Base-by-base conservation (phyloP, 495 filamentous ascomycete species). In the Halenospora varia region DNA sequence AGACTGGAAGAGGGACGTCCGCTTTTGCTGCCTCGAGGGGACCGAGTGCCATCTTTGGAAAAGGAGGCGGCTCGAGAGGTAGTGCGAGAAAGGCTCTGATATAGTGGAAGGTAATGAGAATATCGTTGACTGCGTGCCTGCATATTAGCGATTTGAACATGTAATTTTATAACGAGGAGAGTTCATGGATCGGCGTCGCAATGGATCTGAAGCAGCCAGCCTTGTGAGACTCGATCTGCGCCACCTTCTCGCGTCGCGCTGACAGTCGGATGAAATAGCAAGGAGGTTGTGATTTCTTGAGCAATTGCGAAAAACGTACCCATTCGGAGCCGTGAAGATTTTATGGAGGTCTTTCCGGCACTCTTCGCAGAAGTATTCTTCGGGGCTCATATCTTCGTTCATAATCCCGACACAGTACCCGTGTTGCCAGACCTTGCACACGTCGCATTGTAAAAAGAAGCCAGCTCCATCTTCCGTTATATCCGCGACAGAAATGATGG, bases 391-490 rank as follows among this genome's bases (percentile, higher is more conserved):
- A 53, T 88, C 86, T 69, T 93, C 90, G 60, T 96, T 90, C 79
- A 91, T 92, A 62, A 99, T 96, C 39, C 94, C 94, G 50, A 99
- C 95, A 73, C 94, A 99, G 55, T 90, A 92, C 67, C 94, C 95
- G 66, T 99, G 94, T 67, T 99, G 94, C 94, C 94, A 99, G 53
- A 97, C 94, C 70, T 96, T 95, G 74, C 94, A 99, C 48, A 83
- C 77, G 71, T 99, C 94, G 82, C 94, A 99, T 75, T 97, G 94
- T 59, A 99, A 92, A 70, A 96, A 99, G 71, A 97, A 87, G 15
- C 93, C 92, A 39, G 94, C 93, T 48, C 89, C 77, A 47, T 96
- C 93, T 64, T 97, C 92, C 24, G 86, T 81, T 48, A 90, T 73
- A 50, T 85, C 76, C 64, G 92, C 88, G 52, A 83, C 75, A 59